Conservation (phyloP, 805 yeast genomes). For the Wickerhamiella alocasiicola region DNA sequence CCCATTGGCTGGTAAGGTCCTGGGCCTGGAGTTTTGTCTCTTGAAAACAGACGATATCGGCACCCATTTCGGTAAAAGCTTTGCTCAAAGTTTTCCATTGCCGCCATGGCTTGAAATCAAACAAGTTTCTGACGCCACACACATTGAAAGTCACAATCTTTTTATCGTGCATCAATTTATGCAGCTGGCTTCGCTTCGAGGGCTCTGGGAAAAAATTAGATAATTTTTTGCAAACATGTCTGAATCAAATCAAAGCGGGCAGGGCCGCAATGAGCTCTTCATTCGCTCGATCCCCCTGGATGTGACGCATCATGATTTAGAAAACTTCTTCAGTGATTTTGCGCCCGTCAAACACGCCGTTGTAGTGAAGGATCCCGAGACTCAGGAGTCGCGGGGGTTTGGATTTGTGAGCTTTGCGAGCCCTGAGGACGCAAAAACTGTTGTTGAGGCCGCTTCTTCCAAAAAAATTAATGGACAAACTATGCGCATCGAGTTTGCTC, state of each 20-base stretch:
- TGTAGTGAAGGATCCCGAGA: constrained; percentile 64
- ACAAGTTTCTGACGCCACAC: constrained; percentile 69
- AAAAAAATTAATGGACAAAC: constrained; percentile 51
- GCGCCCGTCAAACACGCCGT: constrained; percentile 95
- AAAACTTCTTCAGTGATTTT: constrained; percentile 78
- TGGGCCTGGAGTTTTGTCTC: constrained; percentile 61
- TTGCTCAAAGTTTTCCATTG: constrained; percentile 31
- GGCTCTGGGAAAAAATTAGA: constrained; percentile 4
- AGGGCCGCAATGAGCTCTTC: constrained; percentile 37
- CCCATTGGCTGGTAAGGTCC: constrained; percentile 37
- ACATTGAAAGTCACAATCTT: constrained; percentile 45
- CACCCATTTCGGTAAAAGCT: constrained; percentile 32
- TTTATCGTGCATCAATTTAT: background rate
- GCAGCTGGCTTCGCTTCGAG: background rate
- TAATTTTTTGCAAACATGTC: constrained; percentile 13
- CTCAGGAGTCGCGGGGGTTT: constrained; percentile 72
- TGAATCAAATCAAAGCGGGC: background rate
- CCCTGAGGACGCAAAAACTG: constrained; percentile 72
- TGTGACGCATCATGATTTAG: constrained; percentile 69
- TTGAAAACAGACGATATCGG: constrained; percentile 76
- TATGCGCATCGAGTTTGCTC: constrained; percentile 75
- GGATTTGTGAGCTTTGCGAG: constrained; percentile 86
- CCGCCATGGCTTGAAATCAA: constrained; percentile 79
- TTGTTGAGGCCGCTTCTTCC: constrained; percentile 55
- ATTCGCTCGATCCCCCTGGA: constrained; percentile 74